phyloP scores from a whole-genome alignment of 164 flowering plant species.

The Warburgia ugandensis region DNA sequence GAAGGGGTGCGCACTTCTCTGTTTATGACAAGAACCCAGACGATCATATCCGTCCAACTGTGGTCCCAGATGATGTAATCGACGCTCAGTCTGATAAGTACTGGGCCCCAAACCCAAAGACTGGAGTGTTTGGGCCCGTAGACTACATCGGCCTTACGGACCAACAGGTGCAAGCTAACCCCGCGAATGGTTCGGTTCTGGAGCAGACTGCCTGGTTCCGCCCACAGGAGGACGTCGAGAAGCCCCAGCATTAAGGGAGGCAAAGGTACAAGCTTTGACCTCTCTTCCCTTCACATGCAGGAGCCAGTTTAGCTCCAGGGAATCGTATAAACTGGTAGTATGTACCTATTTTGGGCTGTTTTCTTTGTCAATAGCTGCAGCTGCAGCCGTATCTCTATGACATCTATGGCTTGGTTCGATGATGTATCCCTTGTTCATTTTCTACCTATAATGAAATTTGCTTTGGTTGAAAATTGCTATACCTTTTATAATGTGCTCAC shows the following conservation, averaged over 20 bases:
- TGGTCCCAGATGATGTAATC: constrained; percentile 60
- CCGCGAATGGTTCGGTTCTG: constrained; percentile 38
- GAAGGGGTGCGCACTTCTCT: constrained; percentile 44
- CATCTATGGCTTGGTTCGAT: too few species aligned
- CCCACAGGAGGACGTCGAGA: constrained; percentile 68
- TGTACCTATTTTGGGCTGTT: too few species aligned
- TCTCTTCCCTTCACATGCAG: too few species aligned
- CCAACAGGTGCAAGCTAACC: constrained; percentile 6
- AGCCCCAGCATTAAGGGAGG: constrained; percentile 34
- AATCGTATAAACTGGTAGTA: too few species aligned
- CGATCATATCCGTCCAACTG: constrained; percentile 36
- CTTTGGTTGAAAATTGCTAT: too few species aligned
- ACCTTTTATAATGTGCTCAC: too few species aligned
- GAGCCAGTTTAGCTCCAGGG: too few species aligned
- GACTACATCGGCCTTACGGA: constrained; percentile 17
- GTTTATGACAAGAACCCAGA: constrained; percentile 81
- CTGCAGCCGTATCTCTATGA: too few species aligned
- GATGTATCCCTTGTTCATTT: too few species aligned
- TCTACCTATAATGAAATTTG: too few species aligned
- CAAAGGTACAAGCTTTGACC: too few species aligned
- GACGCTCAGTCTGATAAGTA: constrained; percentile 47
- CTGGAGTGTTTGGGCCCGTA: constrained; percentile 81
- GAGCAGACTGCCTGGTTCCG: constrained; percentile 85
- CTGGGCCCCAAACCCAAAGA: constrained; percentile 79
- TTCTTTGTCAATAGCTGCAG: too few species aligned